Conservation (phyloP, 2,329 filamentous ascomycete species). For the Xylariomycetidae sp. region DNA sequence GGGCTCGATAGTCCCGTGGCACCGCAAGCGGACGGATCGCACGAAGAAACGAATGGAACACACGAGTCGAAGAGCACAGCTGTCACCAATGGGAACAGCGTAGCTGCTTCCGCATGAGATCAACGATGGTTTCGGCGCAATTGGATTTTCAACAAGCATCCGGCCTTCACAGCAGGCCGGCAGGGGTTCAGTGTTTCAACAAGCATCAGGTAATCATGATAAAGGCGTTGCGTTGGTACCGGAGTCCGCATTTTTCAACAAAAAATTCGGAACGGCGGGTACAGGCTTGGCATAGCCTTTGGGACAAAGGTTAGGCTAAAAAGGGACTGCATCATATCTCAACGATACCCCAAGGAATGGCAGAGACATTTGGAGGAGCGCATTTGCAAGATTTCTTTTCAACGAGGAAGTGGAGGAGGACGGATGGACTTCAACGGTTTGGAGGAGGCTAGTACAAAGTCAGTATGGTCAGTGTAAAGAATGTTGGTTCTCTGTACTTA, state of each 20-base stretch:
- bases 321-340: slow-evolving; percentile 33
- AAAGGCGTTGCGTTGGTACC: slow-evolving; percentile 19
- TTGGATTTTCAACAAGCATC: slow-evolving; percentile 29
- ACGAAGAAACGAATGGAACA: slow-evolving; percentile 23
- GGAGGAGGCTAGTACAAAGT: no score
- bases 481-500: no score
- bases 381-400: slow-evolving; percentile 5
- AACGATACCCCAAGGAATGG: slow-evolving; percentile 33
- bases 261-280: slow-evolving; percentile 23
- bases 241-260: slow-evolving; percentile 29
- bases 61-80: slow-evolving; percentile 19
- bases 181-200: slow-evolving; percentile 24
- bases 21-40: slow-evolving; percentile 12
- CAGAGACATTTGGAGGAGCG: slow-evolving; percentile 4
- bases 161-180: slow-evolving; percentile 6
- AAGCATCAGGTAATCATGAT: slow-evolving; percentile 29
- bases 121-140: slow-evolving; percentile 23
- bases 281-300: no score
- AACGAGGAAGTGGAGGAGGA: slow-evolving; percentile 3
- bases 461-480: no score
- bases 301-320: no score
- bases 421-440: slow-evolving; percentile 17
- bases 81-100: slow-evolving; percentile 12
- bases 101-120: slow-evolving; percentile 11
- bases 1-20: slow-evolving; percentile 47